Base-by-base conservation (phyloP, 768 basidiomycete species). In the Russula emetica region DNA sequence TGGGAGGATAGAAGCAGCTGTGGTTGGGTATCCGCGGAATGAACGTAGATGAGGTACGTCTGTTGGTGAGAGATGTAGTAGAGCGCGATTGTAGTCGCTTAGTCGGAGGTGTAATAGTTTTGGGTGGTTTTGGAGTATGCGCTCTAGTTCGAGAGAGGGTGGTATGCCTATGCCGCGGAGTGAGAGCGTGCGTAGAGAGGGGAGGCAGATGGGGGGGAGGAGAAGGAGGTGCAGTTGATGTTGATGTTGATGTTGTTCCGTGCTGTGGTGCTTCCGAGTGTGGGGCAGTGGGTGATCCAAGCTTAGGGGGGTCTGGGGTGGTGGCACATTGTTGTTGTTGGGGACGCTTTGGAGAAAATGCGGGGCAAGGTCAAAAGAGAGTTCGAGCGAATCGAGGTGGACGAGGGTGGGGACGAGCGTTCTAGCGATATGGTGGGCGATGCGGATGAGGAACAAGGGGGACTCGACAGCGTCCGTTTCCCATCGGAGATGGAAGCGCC, bases 1-100 rank as follows among this genome's bases (percentile, higher is more conserved):
- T 5, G 85, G 86, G 58, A 87, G 79, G 53, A 87, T 69, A 20
- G 76, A 73, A 53, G 84, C 84, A 2, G 85, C 85, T n/a, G 82
- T 77, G 70, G 78, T 77, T 61, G 85, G 79, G 38, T 80, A 78
- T 62, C 86, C 86, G 60, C 84, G 83, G 78, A 86, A 87, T 57
- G 78, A 78, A 14, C 77, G 68, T 26, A 88, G 78, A 53, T 66
- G 66, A 5, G 82, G 82, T 22, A 87, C 75, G 58, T 80, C 79
- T 60, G 69, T 60, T n/a, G 77, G 69, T 8, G 77, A 73, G 32
- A 85, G 74, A 58, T 70, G 64, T 32, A 85, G 64, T 32, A 85
- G 74, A 9, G 76, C 70, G 38, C 76, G 69, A 62, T 62, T 81
- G 75, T 71, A 83, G 78, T 63, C 72, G 30, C 78, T 76, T 36